A percentile compares a stretch with the other conserved stretches of the same genome.
phyloP scores from a whole-genome alignment of 73 alveolate species.

The Vitrella brassicaformis region DNA sequence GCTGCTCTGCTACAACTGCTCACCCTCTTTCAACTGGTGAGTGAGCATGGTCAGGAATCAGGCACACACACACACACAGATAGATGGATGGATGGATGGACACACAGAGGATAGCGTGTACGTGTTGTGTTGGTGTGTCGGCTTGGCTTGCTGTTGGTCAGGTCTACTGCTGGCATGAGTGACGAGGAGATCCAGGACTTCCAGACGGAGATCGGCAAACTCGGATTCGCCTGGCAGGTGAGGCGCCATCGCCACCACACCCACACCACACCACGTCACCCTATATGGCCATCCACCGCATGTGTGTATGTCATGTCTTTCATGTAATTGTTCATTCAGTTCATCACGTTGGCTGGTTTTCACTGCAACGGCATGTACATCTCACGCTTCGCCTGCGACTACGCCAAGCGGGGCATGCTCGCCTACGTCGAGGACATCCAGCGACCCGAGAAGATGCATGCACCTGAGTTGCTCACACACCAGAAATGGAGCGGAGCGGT shows the following conservation, averaged over 20 bases:
- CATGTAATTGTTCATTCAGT: slow-evolving; percentile 17
- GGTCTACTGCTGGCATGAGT: slow-evolving; percentile 19
- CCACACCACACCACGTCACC: too few relatives aligned
- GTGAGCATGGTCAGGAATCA: too few relatives aligned
- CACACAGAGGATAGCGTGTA: too few relatives aligned
- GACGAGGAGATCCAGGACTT: slow-evolving; percentile 39
- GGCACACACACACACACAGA: too few relatives aligned
- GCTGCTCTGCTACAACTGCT: slow-evolving; percentile 71
- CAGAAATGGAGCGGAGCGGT: slow-evolving; percentile 46
- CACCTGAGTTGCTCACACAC: slow-evolving; percentile 53
- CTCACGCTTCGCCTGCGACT: slow-evolving; percentile 48
- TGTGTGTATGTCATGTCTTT: too few relatives aligned
- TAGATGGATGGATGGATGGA: slow-evolving; percentile 16
- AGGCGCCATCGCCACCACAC: too few relatives aligned
- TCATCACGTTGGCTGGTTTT: slow-evolving; percentile 63
- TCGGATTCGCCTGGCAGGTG: slow-evolving; percentile 61
- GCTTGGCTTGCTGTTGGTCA: too few relatives aligned
- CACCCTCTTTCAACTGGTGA: slow-evolving; percentile 81
- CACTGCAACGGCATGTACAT: slow-evolving; percentile 51
- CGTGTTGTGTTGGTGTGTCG: too few relatives aligned
- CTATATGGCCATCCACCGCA: too few relatives aligned
- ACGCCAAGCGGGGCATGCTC: slow-evolving; percentile 44
- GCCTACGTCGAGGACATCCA: slow-evolving; percentile 57
- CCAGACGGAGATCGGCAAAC: slow-evolving; percentile 45
- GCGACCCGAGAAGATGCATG: slow-evolving; percentile 52